phyloP scores from a whole-genome alignment of 2,329 filamentous ascomycete species.

The Lasiodiplodia sp. region DNA sequence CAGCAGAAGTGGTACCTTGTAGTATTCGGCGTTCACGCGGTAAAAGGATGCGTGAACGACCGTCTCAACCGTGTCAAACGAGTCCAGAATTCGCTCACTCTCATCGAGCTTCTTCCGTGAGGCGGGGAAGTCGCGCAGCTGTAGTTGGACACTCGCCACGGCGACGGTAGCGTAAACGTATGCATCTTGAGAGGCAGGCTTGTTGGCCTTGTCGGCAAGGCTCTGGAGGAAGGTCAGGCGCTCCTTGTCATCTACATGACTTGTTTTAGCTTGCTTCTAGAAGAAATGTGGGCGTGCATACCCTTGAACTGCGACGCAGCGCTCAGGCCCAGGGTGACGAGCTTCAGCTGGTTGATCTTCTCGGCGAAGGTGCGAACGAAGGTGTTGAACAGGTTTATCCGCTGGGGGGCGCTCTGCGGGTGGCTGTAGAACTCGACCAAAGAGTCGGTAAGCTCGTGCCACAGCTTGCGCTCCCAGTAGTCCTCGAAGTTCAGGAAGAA shows the following conservation, averaged over 20 bases:
- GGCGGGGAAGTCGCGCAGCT: conserved; percentile 78
- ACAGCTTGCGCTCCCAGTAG: conserved; percentile 97
- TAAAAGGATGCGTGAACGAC: conserved; percentile 97
- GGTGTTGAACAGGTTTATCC: conserved; percentile 88
- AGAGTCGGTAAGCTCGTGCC: conserved; percentile 95
- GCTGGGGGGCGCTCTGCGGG: conserved; percentile 80
- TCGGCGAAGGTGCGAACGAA: conserved; percentile 97
- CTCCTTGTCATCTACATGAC: conserved; percentile 76
- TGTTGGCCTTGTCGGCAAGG: conserved; percentile 87
- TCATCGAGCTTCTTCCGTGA: conserved; percentile 86
- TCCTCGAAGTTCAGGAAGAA: conserved; percentile 93
- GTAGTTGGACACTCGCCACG: conserved; percentile 85
- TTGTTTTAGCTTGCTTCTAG: conserved; percentile 37
- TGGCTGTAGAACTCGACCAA: conserved; percentile 88
- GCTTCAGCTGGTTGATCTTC: conserved; percentile 98
- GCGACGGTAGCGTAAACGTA: conserved; percentile 93
- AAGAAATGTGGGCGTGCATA: conserved; percentile 43
- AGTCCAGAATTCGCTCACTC: conserved; percentile 86
- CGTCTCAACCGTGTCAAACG: conserved; percentile 93
- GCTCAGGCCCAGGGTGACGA: conserved; percentile 88
- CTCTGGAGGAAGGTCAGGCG: conserved; percentile 84
- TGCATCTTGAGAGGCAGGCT: conserved; percentile 91
- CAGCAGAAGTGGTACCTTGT: conserved; percentile 64
- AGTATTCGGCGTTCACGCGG: conserved; percentile 92
- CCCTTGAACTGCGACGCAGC: conserved; percentile 85